Percentiles rank a stretch among this genome's conserved stretches.
Conservation (phyloP, 768 basidiomycete genomes). For the Gymnopilus dilepis region DNA sequence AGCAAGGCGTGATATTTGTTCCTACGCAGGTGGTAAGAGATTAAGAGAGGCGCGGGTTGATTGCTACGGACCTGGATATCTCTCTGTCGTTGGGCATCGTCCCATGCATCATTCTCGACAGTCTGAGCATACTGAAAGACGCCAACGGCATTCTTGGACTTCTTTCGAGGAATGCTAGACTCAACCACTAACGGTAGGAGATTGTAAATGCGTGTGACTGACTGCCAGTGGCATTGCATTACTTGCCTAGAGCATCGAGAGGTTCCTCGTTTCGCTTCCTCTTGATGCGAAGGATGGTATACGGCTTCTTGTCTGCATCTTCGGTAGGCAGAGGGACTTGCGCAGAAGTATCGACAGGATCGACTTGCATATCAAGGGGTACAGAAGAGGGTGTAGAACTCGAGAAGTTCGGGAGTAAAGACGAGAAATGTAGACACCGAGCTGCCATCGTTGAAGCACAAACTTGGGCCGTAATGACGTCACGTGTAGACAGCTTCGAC, state of each 20-base stretch:
- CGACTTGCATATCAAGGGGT: constrained; percentile 14
- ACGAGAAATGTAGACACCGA: background rate
- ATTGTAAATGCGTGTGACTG: background rate
- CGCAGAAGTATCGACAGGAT: constrained; percentile 34
- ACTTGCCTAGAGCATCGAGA: constrained; percentile 76
- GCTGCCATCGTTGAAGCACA: background rate
- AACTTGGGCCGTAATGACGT: constrained; percentile 22
- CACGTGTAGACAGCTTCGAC: constrained; percentile 18
- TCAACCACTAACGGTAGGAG: constrained; percentile 73
- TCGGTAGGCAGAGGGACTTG: constrained; percentile 11
- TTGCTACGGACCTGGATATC: constrained; percentile 60
- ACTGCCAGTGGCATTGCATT: background rate
- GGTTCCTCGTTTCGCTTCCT: constrained; percentile 84
- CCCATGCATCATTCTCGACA: constrained; percentile 72
- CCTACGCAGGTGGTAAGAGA: constrained; percentile 38
- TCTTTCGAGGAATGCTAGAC: constrained; percentile 64
- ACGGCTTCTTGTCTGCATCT: constrained; percentile 38
- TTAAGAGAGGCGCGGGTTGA: background rate
- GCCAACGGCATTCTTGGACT: constrained; percentile 56
- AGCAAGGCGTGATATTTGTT: constrained; percentile 60
- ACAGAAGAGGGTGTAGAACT: background rate
- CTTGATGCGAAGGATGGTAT: constrained; percentile 82
- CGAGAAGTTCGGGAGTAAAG: background rate
- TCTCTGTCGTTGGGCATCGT: constrained; percentile 59
- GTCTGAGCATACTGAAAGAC: constrained; percentile 86